A percentile compares a stretch with the other conserved stretches of the same genome.
Conservation (phyloP, 2,329 filamentous ascomycete species). For the Aphanocladium album region DNA sequence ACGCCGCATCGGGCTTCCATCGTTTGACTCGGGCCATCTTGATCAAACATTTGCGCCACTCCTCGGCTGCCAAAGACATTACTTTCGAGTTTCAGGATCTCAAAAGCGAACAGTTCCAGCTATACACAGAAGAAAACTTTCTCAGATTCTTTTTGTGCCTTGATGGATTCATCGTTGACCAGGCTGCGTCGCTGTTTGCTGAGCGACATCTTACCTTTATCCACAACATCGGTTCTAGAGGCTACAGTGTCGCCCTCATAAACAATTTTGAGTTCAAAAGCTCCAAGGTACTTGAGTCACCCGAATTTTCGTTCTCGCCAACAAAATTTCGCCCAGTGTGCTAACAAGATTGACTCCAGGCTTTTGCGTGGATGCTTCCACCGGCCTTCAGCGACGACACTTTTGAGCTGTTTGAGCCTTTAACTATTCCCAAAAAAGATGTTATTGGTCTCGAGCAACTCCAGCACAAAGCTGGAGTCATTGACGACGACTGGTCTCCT, state of each 20-base stretch:
- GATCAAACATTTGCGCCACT: conserved; percentile 53
- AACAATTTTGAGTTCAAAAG: conserved; percentile 14
- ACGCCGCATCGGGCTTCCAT: conserved; percentile 12
- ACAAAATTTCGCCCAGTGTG: conserved; percentile 24
- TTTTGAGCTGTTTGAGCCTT: conserved; percentile 7
- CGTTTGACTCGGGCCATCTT: conserved; percentile 58
- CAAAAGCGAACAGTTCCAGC: not conserved
- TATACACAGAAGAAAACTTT: not conserved
- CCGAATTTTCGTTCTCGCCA: too few relatives aligned
- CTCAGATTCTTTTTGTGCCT: conserved; percentile 13
- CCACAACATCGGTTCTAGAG: not conserved
- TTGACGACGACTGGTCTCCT: conserved; percentile 17
- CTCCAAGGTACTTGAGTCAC: conserved; percentile 16
- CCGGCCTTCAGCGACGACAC: not conserved
- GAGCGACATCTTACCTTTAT: conserved; percentile 1
- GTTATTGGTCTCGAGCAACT: not conserved
- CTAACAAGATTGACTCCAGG: conserved; percentile 10
- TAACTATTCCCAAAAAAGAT: not conserved
- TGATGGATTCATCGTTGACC: not conserved
- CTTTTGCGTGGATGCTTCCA: conserved; percentile 13
- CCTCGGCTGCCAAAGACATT: not conserved
- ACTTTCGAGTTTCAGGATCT: conserved; percentile 6
- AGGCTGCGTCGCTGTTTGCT: not conserved
- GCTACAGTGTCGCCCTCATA: conserved; percentile 11
- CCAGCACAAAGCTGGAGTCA: not conserved